Evolutionary conservation across 2,329 filamentous ascomycete genomes (phyloP).

Genomic region (Botryosphaeria agaves): DNA sequence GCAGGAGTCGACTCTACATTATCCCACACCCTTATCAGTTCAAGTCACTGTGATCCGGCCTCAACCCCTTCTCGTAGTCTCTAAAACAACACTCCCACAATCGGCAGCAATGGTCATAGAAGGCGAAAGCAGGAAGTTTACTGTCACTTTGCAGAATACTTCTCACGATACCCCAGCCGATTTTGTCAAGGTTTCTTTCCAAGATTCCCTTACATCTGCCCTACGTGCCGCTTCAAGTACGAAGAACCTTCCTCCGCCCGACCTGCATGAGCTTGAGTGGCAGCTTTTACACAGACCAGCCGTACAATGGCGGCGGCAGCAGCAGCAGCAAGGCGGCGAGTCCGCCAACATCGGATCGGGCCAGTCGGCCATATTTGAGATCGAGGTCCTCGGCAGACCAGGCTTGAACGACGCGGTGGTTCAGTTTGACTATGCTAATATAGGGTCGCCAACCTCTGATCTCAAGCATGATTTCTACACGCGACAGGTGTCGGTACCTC

Average conservation of each 20-base stretch:
- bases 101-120: constrained; percentile 85
- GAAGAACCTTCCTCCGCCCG: constrained; percentile 59
- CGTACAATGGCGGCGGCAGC: neutral
- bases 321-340: neutral
- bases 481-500: constrained; percentile 59
- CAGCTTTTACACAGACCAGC: constrained; percentile 43
- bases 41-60: constrained; percentile 58
- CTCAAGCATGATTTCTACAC: constrained; percentile 65
- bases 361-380: constrained; percentile 52
- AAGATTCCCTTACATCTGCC: constrained; percentile 68
- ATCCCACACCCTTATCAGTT: constrained; percentile 22
- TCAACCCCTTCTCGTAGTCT: constrained; percentile 62
- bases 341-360: constrained; percentile 31
- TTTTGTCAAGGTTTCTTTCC: constrained; percentile 73
- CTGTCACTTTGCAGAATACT: constrained; percentile 62
- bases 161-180: constrained; percentile 56
- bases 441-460: constrained; percentile 54
- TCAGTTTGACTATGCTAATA: constrained; percentile 70
- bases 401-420: constrained; percentile 65
- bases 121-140: constrained; percentile 65
- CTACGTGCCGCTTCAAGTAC: constrained; percentile 59
- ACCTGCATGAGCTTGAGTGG: constrained; percentile 74
- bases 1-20: neutral
- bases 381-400: constrained; percentile 75
- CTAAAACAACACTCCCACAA: constrained; percentile 62